Conservation (phyloP, 2,329 filamentous ascomycete genomes). For the Neonectria punicea region DNA sequence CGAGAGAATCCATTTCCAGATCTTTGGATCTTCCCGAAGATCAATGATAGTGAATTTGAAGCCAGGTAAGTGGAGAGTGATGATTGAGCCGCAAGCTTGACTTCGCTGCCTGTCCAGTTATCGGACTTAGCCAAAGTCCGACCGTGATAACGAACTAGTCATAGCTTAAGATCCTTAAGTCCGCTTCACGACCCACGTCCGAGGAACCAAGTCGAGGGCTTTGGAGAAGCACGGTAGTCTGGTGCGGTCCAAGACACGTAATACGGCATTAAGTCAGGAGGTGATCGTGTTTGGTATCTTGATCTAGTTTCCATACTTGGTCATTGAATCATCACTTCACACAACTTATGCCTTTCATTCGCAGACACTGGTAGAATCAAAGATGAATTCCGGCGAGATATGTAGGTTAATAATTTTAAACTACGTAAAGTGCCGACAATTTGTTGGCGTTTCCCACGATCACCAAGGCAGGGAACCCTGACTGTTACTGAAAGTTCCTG, state of each 20-base stretch:
- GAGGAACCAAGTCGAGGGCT: no score
- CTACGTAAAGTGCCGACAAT: no score
- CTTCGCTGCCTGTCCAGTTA: neutral
- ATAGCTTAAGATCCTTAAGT: neutral
- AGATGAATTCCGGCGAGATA: neutral
- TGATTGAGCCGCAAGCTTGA: neutral
- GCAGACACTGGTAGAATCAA: neutral
- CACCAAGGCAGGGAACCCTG: conserved; percentile 36
- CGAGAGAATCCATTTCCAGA: neutral
- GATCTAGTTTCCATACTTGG: no score
- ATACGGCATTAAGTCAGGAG: no score
- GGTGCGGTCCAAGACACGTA: no score
- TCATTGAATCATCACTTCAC: no score
- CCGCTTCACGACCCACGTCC: neutral
- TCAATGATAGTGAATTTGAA: no score
- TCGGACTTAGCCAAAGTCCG: neutral
- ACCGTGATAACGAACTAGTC: neutral
- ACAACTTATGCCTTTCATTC: no score
- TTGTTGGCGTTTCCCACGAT: neutral
- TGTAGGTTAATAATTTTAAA: neutral
- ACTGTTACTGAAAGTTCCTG: conserved; percentile 39
- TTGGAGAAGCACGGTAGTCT: no score
- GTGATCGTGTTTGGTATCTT: no score
- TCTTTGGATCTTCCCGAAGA: neutral
- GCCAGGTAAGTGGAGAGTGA: neutral